Conservation (phyloP, 345 rosid species). For the rapeseed (Brassica napus) region DNA sequence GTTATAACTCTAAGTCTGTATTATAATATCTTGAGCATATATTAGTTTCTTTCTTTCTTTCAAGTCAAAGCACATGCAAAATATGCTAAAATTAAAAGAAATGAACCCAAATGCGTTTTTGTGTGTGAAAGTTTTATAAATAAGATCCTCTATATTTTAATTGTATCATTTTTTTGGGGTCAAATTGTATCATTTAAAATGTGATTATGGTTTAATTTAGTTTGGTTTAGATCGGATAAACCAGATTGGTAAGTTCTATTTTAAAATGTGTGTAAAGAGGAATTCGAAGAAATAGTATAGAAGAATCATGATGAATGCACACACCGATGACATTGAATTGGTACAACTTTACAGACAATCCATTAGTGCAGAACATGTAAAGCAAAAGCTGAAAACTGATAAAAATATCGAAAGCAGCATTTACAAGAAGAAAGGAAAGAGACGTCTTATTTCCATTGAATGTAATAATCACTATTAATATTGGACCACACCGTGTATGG, state of each 20-base stretch:
- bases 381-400: slow-evolving; percentile 30
- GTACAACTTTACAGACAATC: slow-evolving; percentile 32
- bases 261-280: neutral
- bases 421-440: neutral
- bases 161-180: neutral
- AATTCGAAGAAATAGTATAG: neutral
- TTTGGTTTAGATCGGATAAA: neutral
- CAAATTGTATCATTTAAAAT: neutral
- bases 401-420: neutral
- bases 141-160: neutral
- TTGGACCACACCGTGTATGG: slow-evolving; percentile 38
- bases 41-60: neutral
- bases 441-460: slow-evolving; percentile 5
- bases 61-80: slow-evolving; percentile 1
- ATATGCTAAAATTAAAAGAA: neutral
- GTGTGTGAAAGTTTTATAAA: neutral
- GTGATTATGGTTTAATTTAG: neutral
- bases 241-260: neutral
- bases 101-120: neutral
- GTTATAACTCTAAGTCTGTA: neutral
- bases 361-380: slow-evolving; percentile 27
- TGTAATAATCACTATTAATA: slow-evolving; percentile 17
- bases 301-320: slow-evolving; percentile 33
- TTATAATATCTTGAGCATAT: neutral
- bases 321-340: slow-evolving; percentile 18